Conservation (phyloP, 2,329 filamentous ascomycete genomes). For the Orbilia oligospora region DNA sequence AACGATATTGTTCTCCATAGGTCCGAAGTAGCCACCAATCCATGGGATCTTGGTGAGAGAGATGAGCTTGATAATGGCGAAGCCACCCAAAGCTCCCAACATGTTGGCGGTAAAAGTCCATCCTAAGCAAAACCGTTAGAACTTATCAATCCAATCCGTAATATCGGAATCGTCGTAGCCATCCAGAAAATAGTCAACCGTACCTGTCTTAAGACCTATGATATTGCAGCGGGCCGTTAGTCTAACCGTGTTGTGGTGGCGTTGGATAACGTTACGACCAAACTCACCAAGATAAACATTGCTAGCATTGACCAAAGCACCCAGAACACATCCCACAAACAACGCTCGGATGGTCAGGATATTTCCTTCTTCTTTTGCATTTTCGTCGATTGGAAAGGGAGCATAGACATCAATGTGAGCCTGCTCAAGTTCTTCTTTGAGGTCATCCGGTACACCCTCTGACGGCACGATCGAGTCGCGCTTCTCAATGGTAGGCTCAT, state of each 20-base stretch:
- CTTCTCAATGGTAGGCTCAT: constrained; percentile 26
- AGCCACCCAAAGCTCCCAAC: constrained; percentile 73
- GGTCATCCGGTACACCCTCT: constrained; percentile 50
- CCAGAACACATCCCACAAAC: constrained; percentile 72
- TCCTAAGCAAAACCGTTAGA: constrained; percentile 15
- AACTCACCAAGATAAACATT: constrained; percentile 75
- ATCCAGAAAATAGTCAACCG: neutral
- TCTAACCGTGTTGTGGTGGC: constrained; percentile 24
- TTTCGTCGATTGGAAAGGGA: constrained; percentile 68
- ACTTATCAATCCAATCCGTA: neutral
- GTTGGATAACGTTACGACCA: constrained; percentile 62
- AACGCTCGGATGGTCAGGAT: constrained; percentile 74
- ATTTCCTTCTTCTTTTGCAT: constrained; percentile 68
- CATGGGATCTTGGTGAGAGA: constrained; percentile 71
- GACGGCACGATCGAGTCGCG: constrained; percentile 53
- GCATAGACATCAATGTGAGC: constrained; percentile 62
- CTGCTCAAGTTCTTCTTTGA: constrained; percentile 57
- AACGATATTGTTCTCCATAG: constrained; percentile 76
- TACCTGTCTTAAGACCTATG: constrained; percentile 70
- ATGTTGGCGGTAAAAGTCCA: constrained; percentile 71
- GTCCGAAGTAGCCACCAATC: constrained; percentile 73
- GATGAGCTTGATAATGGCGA: constrained; percentile 73
- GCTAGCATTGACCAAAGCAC: constrained; percentile 75
- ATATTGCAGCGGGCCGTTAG: constrained; percentile 55
- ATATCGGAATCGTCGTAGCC: neutral